Percentiles rank a stretch among this genome's conserved stretches.
Evolutionary conservation across 768 basidiomycete genomes (phyloP).

Genomic region (Suillus ampliporus): DNA sequence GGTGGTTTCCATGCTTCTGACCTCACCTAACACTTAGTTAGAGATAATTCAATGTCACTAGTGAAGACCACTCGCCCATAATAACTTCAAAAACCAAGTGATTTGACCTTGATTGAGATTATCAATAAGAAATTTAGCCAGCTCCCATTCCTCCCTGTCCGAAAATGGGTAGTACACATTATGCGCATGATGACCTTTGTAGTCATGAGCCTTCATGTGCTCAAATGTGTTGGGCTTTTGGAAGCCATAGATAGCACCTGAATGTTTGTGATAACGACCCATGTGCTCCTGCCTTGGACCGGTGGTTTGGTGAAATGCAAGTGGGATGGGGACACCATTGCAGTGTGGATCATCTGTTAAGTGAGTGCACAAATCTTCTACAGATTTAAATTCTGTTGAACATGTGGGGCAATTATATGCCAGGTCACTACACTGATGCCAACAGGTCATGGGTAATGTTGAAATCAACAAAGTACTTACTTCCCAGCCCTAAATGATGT

Average conservation of each 20-base stretch:
- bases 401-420: no score
- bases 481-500: not conserved
- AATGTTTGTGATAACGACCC: no score
- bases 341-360: no score
- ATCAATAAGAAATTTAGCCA: constrained; percentile 33
- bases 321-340: no score
- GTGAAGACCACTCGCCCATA: constrained; percentile 22
- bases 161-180: constrained; percentile 41
- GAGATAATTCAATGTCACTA: no score
- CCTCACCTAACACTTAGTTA: not conserved
- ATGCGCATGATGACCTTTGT: constrained; percentile 17
- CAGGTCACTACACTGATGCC: no score
- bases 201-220: constrained; percentile 28
- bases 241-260: no score
- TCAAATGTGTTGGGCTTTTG: constrained; percentile 15
- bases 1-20: constrained; percentile 10
- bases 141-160: constrained; percentile 38
- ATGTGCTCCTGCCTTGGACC: no score
- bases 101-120: constrained; percentile 27
- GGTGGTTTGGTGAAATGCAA: no score
- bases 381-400: no score
- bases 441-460: no score
- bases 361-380: no score
- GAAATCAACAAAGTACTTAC: not conserved
- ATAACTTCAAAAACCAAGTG: constrained; percentile 32